phyloP scores from a whole-genome alignment of 768 basidiomycete species.

The Mycena polygramma region DNA sequence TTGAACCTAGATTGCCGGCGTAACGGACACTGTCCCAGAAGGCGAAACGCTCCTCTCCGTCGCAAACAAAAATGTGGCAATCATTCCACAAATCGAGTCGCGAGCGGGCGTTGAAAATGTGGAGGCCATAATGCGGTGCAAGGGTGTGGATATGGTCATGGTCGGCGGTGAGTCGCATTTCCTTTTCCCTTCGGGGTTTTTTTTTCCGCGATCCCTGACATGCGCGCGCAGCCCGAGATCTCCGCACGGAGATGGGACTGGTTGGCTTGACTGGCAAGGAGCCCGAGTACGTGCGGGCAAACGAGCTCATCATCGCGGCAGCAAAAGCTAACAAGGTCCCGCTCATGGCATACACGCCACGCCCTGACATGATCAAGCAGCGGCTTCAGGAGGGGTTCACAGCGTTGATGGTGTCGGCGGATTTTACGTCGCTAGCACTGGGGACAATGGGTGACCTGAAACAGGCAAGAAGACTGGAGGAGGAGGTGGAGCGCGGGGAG shows the following conservation, averaged over 20 bases:
- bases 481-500: background rate
- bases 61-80: slow-evolving; percentile 27
- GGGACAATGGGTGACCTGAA: background rate
- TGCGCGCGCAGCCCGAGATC: background rate
- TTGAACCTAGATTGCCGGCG: slow-evolving; percentile 5
- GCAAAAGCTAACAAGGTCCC: background rate
- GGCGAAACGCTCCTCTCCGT: slow-evolving; percentile 15
- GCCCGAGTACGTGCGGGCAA: background rate
- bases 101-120: slow-evolving; percentile 10
- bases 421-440: background rate
- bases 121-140: slow-evolving; percentile 17
- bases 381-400: background rate
- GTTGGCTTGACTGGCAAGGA: background rate
- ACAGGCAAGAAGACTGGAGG: background rate
- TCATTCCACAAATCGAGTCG: slow-evolving; percentile 29
- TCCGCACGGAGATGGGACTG: slow-evolving; percentile 3
- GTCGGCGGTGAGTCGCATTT: slow-evolving; percentile 13
- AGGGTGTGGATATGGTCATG: slow-evolving; percentile 19
- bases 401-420: background rate
- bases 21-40: slow-evolving; percentile 12
- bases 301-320: background rate
- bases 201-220: background rate
- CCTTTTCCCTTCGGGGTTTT: background rate
- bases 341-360: background rate
- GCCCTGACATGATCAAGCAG: background rate